Conservation (phyloP, 2,329 filamentous ascomycete genomes). For the Fusarium nygamai region DNA sequence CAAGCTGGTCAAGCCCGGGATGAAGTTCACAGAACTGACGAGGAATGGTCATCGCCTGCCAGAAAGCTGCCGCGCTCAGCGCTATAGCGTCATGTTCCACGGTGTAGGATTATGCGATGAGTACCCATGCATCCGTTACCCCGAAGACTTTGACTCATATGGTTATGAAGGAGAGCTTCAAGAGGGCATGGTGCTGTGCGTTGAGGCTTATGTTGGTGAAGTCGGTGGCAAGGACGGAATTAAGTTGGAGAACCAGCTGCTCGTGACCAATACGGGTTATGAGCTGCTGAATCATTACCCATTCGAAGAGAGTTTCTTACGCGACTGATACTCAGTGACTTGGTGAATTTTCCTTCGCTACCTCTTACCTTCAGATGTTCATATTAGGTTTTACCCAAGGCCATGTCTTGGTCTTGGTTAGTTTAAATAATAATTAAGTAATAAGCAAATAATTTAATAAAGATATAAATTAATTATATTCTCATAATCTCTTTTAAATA, state of each 20-base stretch:
- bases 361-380: rapidly evolving
- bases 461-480: rapidly evolving
- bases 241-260: not conserved
- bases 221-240: not conserved
- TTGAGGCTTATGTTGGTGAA: not conserved
- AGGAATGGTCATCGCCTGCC: not conserved
- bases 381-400: rapidly evolving
- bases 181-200: not conserved
- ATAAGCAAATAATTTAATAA: rapidly evolving
- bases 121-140: not conserved
- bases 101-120: not conserved
- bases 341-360: not conserved
- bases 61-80: not conserved
- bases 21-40: not conserved
- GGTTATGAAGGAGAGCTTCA: not conserved
- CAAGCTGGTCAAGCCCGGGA: not conserved
- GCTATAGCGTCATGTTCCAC: not conserved
- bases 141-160: not conserved
- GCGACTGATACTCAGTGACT: not conserved
- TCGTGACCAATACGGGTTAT: not conserved
- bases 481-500: not conserved
- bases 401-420: not conserved
- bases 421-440: not conserved
- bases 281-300: not conserved
- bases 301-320: not conserved